Evolutionary conservation across 805 yeast species (phyloP).

Genomic region (Wickerhamiella kurtzmanii): DNA sequence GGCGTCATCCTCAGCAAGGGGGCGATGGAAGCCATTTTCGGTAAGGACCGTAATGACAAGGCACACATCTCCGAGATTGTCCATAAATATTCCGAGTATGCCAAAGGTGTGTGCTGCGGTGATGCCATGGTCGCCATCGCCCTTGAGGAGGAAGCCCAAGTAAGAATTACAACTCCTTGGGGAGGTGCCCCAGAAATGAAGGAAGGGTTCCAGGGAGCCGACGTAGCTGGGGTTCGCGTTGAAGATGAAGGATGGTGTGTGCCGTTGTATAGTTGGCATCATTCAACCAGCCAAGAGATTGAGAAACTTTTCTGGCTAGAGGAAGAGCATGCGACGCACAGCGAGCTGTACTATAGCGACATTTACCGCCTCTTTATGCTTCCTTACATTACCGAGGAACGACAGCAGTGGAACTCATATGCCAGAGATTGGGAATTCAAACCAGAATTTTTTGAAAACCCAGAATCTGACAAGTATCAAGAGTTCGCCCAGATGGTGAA

Average conservation of each 20-base stretch:
- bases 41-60: constrained; percentile 6
- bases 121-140: constrained; percentile 24
- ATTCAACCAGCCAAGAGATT: constrained; percentile 20
- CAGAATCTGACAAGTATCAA: background rate
- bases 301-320: constrained; percentile 23
- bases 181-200: background rate
- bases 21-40: constrained; percentile 22
- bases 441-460: background rate
- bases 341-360: constrained; percentile 19
- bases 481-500: background rate
- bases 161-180: constrained; percentile 7
- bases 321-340: constrained; percentile 9
- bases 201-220: constrained; percentile 25
- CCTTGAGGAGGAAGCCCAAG: constrained; percentile 12
- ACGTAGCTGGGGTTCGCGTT: constrained; percentile 13
- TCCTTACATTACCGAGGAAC: constrained; percentile 20
- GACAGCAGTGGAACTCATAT: constrained; percentile 20
- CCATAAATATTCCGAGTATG: constrained; percentile 15
- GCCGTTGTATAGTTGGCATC: constrained; percentile 25
- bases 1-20: constrained; percentile 26
- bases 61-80: constrained; percentile 9
- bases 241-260: constrained; percentile 21
- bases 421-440: background rate
- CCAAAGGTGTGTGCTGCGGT: constrained; percentile 25
- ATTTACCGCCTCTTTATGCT: constrained; percentile 24